These are phyloP conservation scores for Fusarium annulatum DNA, from an alignment of 2,329 filamentous ascomycete genomes.

Conservation along the genomic window DNA sequence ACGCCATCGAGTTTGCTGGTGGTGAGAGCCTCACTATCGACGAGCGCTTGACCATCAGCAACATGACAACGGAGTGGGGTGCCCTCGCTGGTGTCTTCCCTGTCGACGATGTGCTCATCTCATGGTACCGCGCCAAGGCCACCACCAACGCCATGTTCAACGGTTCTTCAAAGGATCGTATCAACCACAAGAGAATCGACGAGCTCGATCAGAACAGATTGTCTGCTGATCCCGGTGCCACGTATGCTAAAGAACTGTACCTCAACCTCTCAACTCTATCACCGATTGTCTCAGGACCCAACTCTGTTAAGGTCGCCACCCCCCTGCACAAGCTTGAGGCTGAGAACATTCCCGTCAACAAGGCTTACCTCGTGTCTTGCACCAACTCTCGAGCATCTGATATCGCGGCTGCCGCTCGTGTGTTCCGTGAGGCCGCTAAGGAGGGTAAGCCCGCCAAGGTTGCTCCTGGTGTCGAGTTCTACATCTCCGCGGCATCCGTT, in stretches of 20 bases:
- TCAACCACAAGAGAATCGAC: conserved; percentile 80
- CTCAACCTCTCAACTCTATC: conserved; percentile 85
- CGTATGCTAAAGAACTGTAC: conserved; percentile 85
- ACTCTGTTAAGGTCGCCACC: conserved; percentile 88
- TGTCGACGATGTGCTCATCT: conserved; percentile 76
- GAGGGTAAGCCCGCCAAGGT: conserved; percentile 75
- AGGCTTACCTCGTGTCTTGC: conserved; percentile 89
- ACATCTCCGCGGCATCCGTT: conserved; percentile 87
- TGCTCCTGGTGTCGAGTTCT: conserved; percentile 81
- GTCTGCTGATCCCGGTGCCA: conserved; percentile 78
- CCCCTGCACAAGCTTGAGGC: conserved; percentile 78
- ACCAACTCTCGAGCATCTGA: conserved; percentile 89
- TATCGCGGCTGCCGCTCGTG: conserved; percentile 78
- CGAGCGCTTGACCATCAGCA: conserved; percentile 77
- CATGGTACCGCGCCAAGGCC: conserved; percentile 82
- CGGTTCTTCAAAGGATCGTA: conserved; percentile 63
- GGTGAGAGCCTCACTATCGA: conserved; percentile 78
- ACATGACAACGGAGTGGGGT: conserved; percentile 88
- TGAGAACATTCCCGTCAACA: conserved; percentile 81
- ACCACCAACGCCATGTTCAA: conserved; percentile 74
- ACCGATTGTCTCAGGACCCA: conserved; percentile 87
- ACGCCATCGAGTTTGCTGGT: conserved; percentile 91
- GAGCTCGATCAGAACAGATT: conserved; percentile 75
- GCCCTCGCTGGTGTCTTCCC: conserved; percentile 74
- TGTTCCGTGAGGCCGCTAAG: conserved; percentile 83